Base-by-base conservation (phyloP, 106 monocot genomes). In the Apostasia shenzhenica region DNA sequence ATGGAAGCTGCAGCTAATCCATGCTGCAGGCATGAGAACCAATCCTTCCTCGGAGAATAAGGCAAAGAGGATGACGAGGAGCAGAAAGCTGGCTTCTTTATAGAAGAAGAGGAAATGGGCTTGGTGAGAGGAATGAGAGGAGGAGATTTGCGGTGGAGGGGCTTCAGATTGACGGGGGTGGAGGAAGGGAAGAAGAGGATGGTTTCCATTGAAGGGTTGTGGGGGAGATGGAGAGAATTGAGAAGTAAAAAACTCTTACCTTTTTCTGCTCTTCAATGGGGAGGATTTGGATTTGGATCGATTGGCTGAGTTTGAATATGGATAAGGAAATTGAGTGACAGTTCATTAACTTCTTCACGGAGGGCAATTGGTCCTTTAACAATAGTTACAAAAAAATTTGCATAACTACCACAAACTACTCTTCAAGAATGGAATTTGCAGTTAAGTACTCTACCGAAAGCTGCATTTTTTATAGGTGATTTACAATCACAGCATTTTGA, bases 1-100 rank as follows among this genome's bases (percentile, higher is more conserved):
- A 97, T 81, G 0, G 97, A 92, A 1, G 81, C 76, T 0, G 92
- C 89, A 0, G 97, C 97, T 41, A 92, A 73, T 26, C 87, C 87
- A 8, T 81, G 81, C 1, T 81, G 89, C 67, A 92, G 41, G 63
- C 69, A 76, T 39, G 89, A 73, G 12, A 76, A 45, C 85, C 81
- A 89, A 66, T 70, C 75, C 72, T 61, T 80, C 12, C 42, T 45
- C 10, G 72, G 42, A 39, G 63, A 65, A 12, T 9, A 40, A 56
- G 75, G 38, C 14, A 46, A 1, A n/a, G 55, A 65, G 43, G 55
- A 51, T 37, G 73, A 45, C 8, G 45, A 2, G 53, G 26, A 26
- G 26, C 2, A 14, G 60, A 6, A 66, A 14, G 8, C 45, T 41
- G 26, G 74, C 12, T 2, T 68, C 13, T 40, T 53, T 64, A 68